phyloP scores from a whole-genome alignment of 148 eudicot genomes.

The Cornus controversa region DNA sequence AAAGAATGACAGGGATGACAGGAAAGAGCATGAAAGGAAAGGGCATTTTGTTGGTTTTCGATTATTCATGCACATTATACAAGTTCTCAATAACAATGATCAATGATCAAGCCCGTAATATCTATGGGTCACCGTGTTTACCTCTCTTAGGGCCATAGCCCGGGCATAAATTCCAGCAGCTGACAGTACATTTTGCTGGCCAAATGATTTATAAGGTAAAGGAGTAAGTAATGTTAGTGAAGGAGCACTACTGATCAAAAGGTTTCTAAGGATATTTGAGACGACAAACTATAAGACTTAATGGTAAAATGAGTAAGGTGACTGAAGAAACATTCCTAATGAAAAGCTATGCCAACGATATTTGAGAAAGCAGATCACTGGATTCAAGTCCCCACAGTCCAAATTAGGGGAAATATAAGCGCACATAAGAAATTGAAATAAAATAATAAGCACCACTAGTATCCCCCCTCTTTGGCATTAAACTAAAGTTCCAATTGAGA shows the following conservation, averaged over 20 bases:
- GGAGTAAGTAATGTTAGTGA: neutral
- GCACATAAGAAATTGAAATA: neutral
- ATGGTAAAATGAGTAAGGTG: neutral
- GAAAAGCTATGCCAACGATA: neutral
- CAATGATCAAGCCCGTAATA: too few relatives aligned
- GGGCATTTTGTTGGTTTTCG: neutral
- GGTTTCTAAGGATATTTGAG: neutral
- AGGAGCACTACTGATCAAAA: too few relatives aligned
- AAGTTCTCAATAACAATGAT: neutral
- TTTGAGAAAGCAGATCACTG: neutral
- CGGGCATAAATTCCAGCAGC: neutral
- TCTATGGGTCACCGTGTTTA: neutral
- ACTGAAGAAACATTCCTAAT: neutral
- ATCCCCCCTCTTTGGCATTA: neutral
- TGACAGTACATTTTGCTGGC: neutral
- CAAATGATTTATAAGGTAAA: neutral
- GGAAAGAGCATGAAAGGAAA: neutral
- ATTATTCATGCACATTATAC: neutral
- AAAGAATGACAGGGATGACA: neutral
- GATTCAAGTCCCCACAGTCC: neutral
- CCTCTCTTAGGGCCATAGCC: neutral
- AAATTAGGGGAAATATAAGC: neutral
- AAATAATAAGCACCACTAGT: neutral
- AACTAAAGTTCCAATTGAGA: neutral
- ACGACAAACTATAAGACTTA: neutral